Conservation (phyloP, 352 stramenopile genomes). For the Phytophthora crassamura region DNA sequence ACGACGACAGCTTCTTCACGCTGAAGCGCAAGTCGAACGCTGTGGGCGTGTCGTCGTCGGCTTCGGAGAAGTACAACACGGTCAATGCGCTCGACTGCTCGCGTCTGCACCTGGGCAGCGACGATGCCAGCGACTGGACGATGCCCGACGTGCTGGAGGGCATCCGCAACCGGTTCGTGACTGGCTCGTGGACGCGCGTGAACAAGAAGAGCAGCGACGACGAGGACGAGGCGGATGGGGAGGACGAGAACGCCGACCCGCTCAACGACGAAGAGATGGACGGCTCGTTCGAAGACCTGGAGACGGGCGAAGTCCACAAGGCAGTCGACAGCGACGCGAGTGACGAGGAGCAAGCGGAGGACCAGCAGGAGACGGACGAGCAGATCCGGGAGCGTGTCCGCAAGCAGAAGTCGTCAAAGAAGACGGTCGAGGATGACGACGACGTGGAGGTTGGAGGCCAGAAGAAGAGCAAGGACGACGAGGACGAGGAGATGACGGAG, state of each 20-base stretch:
- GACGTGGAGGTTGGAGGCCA: slow-evolving; percentile 44
- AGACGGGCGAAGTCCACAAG: slow-evolving; percentile 90
- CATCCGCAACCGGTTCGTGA: slow-evolving; percentile 96
- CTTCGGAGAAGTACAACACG: slow-evolving; percentile 60
- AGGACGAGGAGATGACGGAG: slow-evolving; percentile 89
- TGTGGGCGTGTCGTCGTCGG: slow-evolving; percentile 35
- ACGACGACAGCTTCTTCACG: slow-evolving; percentile 81
- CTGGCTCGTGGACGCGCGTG: slow-evolving; percentile 93
- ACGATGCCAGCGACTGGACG: slow-evolving; percentile 82
- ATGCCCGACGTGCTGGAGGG: slow-evolving; percentile 77
- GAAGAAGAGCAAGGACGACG: slow-evolving; percentile 57
- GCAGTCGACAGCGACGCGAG: slow-evolving; percentile 41
- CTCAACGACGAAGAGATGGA: slow-evolving; percentile 92
- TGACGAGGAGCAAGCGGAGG: slow-evolving; percentile 35
- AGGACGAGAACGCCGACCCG: slow-evolving; percentile 48
- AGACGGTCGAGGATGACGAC: slow-evolving; percentile 73
- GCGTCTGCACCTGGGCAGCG: slow-evolving; percentile 70
- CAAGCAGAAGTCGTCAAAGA: slow-evolving; percentile 93
- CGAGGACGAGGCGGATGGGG: slow-evolving; percentile 55
- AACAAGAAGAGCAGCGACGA: slow-evolving; percentile 50
- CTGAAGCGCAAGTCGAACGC: slow-evolving; percentile 67
- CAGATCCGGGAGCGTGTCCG: slow-evolving; percentile 88
- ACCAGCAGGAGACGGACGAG: slow-evolving; percentile 76
- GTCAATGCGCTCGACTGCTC: slow-evolving; percentile 85
- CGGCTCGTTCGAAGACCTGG: slow-evolving; percentile 98